Percentiles rank a stretch among this genome's conserved stretches.
These are phyloP conservation scores for Yamadazyma spencermartinsiae DNA, from an alignment of 1,139 yeast genomes.

Conservation along the genomic window DNA sequence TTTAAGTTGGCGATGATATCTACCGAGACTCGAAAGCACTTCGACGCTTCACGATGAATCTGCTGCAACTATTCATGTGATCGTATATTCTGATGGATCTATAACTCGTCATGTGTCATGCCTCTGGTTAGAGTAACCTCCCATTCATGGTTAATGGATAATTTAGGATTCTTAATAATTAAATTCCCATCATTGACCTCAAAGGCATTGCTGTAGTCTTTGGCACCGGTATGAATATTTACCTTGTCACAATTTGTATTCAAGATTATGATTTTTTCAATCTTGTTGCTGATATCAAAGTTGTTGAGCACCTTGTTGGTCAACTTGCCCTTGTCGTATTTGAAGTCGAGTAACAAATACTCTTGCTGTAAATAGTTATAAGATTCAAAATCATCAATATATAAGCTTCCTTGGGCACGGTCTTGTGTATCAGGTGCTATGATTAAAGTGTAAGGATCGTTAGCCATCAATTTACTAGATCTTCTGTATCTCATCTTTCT, in stretches of 20 bases:
- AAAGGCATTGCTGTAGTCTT: background rate
- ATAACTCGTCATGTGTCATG: slow-evolving; percentile 31
- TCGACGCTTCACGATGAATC: too few species aligned
- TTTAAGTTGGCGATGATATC: slow-evolving; percentile 36
- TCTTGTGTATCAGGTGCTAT: slow-evolving; percentile 57
- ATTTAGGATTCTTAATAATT: slow-evolving; percentile 53
- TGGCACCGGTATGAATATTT: slow-evolving; percentile 14
- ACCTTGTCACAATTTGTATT: slow-evolving; percentile 27
- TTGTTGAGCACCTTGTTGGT: slow-evolving; percentile 7
- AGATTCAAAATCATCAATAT: slow-evolving; percentile 83
- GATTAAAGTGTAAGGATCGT: slow-evolving; percentile 82
- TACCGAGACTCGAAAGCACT: slow-evolving; percentile 25
- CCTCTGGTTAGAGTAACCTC: slow-evolving; percentile 22
- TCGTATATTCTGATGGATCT: slow-evolving; percentile 1
- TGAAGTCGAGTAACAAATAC: slow-evolving; percentile 42
- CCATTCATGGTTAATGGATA: slow-evolving; percentile 55
- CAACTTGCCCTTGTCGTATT: slow-evolving; percentile 10
- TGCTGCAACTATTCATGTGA: background rate
- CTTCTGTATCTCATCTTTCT: slow-evolving; percentile 77
- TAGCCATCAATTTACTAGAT: slow-evolving; percentile 69
- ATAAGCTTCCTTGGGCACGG: slow-evolving; percentile 54
- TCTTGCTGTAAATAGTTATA: slow-evolving; percentile 56
- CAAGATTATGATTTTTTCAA: slow-evolving; percentile 64
- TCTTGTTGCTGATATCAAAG: slow-evolving; percentile 24
- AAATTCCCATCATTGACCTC: slow-evolving; percentile 33